These are phyloP conservation scores for Neonothopanus nambi DNA, from an alignment of 1,284 basidiomycete species.

Conservation along the genomic window DNA sequence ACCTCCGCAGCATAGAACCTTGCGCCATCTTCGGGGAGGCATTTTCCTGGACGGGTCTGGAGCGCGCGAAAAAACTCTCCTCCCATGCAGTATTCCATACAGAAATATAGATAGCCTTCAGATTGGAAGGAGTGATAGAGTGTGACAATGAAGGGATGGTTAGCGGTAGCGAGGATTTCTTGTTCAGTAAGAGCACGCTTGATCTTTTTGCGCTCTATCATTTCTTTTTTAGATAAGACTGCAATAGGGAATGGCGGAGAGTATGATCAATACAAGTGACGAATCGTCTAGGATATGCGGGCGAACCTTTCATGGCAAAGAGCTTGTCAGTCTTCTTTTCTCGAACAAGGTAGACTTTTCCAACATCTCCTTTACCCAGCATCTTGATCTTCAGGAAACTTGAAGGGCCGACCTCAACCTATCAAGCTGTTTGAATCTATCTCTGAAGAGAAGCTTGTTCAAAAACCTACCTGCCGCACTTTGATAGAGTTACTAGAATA, in stretches of 20 bases:
- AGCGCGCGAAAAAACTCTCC: slow-evolving; percentile 98
- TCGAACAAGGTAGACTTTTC: slow-evolving; percentile 92
- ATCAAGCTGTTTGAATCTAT: slow-evolving; percentile 18
- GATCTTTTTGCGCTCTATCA: slow-evolving; percentile 98
- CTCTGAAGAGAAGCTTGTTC: neutral
- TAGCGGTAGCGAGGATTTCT: slow-evolving; percentile 94
- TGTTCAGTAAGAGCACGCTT: slow-evolving; percentile 96
- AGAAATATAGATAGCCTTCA: slow-evolving; percentile 95
- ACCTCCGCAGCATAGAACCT: slow-evolving; percentile 99
- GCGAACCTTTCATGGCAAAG: slow-evolving; percentile 92
- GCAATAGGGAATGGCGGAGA: slow-evolving; percentile 25
- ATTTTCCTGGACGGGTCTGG: slow-evolving; percentile 94
- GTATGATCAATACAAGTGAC: slow-evolving; percentile 10
- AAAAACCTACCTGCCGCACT: slow-evolving; percentile 71
- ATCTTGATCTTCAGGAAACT: slow-evolving; percentile 95
- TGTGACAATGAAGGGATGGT: slow-evolving; percentile 98
- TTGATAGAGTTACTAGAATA: slow-evolving; percentile 99
- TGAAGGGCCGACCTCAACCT: slow-evolving; percentile 89
- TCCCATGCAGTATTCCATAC: slow-evolving; percentile 99
- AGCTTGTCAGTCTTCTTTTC: slow-evolving; percentile 95
- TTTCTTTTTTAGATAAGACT: slow-evolving; percentile 97
- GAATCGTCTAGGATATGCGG: slow-evolving; percentile 26
- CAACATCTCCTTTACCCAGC: slow-evolving; percentile 94
- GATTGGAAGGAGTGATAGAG: slow-evolving; percentile 98
- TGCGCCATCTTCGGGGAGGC: slow-evolving; percentile 92